Evolutionary conservation across 2,329 filamentous ascomycete species (phyloP), one percentile per base, ranked within the genome.

Genomic region (Colletotrichum brevisporum): DNA sequence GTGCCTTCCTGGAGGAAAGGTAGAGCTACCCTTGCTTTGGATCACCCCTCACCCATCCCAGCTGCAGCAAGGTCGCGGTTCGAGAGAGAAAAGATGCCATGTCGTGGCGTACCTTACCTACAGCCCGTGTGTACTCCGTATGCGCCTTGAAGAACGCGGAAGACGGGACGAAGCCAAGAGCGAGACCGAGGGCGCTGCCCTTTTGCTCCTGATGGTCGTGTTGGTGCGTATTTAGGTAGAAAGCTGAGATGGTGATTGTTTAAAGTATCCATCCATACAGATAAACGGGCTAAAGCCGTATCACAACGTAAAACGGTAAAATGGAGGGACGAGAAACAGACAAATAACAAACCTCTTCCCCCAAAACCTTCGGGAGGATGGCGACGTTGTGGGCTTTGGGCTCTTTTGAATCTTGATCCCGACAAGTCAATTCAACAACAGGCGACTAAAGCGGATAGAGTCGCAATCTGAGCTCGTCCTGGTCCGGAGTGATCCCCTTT

Each of bases 81-180:
- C 31, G 31, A 36, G 31, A 36, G 31, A 36, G 31, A 10, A 8
- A 36, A 36, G 31, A 9, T 36, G 31, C 31, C 31, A 36, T 36
- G 31, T 36, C 31, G 31, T 36, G 8, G 31, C 31, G 31, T 36
- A 36, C 31, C 31, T 36, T 36, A 10, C 8, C 31, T 36, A 36
- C 31, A 36, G 31, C 31, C 8, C 31, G 8, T 36, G 31, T 36
- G 31, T 36, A 36, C 21, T 36, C 31, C 31, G 56, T 50, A 31
- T n/a, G 9, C n/a, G 18, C 45, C 45, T 62, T 27, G 39, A 39
- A 54, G n/a, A 24, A 48, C 16, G 8, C 24, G 18, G 39, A 60
- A 60, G 47, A 52, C 48, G 13, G 57, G 57, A 60, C 21, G 57
- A 60, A 31, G 21, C 21, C 50, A 31, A 61, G 48, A 45, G 58